Base-by-base conservation (phyloP, 192 early-diverging fungal genomes). In the Podila minutissima region DNA sequence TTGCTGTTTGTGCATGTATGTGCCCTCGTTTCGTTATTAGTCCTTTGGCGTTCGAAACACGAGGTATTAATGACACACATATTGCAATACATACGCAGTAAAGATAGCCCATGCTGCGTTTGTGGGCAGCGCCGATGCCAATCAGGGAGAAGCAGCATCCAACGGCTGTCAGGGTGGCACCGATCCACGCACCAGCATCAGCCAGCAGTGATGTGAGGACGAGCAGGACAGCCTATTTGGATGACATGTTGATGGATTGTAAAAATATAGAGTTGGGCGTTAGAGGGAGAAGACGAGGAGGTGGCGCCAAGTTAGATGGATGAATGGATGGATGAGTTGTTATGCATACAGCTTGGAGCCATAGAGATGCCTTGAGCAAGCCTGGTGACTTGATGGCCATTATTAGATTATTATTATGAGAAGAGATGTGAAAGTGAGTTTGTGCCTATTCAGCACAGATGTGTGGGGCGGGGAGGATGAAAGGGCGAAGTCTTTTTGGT, bases 81-180 rank as follows among this genome's bases (percentile, higher is more conserved):
- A 26, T 22, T 72, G 35, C 28, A 10, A 53, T 37, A 37, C 65
- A 57, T 81, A 81, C 76, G 33, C 66, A 69, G 33, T 81, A 81
- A 19, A 81, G 71, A 33, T 81, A 81, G 7, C 76, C 76, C 2
- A 73, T 35, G 53, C 76, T 72, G 32, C 59, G 58, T 41, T 69
- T 81, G 60, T 72, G 71, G 10, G 76, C 76, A 35, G 76, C 76
- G 24, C 66, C 71, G 37, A 81, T 49, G 28, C 76, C 76, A 59
- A 72, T 64, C 10, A 61, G 17, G 2, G 72, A 70, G 61, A 81
- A 72, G 49, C 69, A 67, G 6, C 71, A 51, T 12, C 76, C 76
- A 32, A 69, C 55, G 1, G 65, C 71, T 20, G 71, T 51, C 12
- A 81, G 17, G 20, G 57, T 62, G 24, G 66, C 66, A 10, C 76